A percentile compares a stretch with the other conserved stretches of the same genome.
Conservation (phyloP, 352 stramenopile species). For the Pythium graminicola region DNA sequence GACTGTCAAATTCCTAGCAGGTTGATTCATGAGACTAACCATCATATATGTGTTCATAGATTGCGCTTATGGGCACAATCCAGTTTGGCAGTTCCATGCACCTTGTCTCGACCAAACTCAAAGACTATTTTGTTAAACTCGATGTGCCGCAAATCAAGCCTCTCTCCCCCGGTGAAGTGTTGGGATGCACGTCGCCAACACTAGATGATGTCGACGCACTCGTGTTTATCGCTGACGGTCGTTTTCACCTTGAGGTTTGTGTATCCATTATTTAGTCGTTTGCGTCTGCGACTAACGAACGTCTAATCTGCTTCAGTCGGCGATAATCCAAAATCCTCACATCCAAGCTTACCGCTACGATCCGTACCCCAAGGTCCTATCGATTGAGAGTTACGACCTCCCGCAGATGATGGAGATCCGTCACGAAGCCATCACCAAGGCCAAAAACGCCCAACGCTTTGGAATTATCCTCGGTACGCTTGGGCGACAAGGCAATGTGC, state of each 20-base stretch:
- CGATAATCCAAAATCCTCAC: constrained; percentile 98
- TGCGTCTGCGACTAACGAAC: neutral
- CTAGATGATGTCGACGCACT: constrained; percentile 90
- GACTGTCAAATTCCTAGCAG: neutral
- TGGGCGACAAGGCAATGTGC: constrained; percentile 96
- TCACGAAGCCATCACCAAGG: constrained; percentile 65
- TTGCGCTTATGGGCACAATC: constrained; percentile 94
- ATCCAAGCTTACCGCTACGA: constrained; percentile 97
- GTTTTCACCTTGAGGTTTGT: constrained; percentile 97
- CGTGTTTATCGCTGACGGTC: constrained; percentile 98
- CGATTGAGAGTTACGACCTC: constrained; percentile 96
- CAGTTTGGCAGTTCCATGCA: constrained; percentile 93
- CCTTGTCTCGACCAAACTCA: constrained; percentile 61
- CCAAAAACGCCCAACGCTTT: constrained; percentile 84
- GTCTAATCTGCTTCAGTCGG: constrained; percentile 43
- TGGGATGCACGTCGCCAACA: constrained; percentile 97
- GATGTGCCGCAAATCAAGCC: constrained; percentile 95
- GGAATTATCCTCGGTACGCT: constrained; percentile 98
- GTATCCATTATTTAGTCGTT: neutral
- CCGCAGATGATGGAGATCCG: constrained; percentile 93
- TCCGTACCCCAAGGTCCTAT: constrained; percentile 97
- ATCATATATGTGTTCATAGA: constrained; percentile 25
- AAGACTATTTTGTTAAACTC: constrained; percentile 76
- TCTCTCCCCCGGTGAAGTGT: constrained; percentile 95
- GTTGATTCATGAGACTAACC: neutral